Base-by-base conservation (phyloP, 2,329 filamentous ascomycete species). In the Hansfordia pulvinata region DNA sequence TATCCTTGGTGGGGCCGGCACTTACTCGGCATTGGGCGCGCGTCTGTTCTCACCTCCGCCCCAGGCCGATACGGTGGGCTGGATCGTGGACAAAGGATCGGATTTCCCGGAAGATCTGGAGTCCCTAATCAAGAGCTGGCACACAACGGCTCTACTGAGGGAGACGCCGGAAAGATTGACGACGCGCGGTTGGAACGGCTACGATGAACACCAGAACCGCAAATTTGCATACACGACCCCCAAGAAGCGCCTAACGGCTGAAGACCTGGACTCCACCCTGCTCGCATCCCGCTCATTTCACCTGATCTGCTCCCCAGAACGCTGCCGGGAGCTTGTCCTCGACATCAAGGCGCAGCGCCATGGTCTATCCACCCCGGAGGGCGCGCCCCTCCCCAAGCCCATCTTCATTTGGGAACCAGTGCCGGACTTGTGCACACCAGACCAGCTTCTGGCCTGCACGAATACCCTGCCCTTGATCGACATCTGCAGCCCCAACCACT, bases 371-470 rank as follows among this genome's bases (percentile, higher is more conserved):
- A 38, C 36, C 2, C 23, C 36, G 5, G 34, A 43, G 17, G 41
- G 39, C 17, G 30, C 20, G 26, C 41, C 26, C 31, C 45, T 30
- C 22, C 50, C 58, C 1, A 66, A 68, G 25, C 81, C 86, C 2
- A 53, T 85, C 6, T 83, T 94, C 47, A 71, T 96, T 27, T 98
- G 88, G 88, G 90, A 98, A 49, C 90, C 90, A 1, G 81, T 94
- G 2, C 90, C 90, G 2, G 84, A 94, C 50, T 64, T 83, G 2
- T 94, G 86, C 49, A 76, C 69, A 0, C 75, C 83, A 0, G 70
- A 74, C 21, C 65, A 77, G 45, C 54, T 76, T 16, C 57, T 76
- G 8, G 73, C 74, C 42, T 71, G 64, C 46, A 76, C 70, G 26
- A 75, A 76, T 37, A 65, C 65, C 8, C 55, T 76, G 9, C 67